phyloP scores from a whole-genome alignment of 192 early-diverging fungal species.

The Backusella macrospora region DNA sequence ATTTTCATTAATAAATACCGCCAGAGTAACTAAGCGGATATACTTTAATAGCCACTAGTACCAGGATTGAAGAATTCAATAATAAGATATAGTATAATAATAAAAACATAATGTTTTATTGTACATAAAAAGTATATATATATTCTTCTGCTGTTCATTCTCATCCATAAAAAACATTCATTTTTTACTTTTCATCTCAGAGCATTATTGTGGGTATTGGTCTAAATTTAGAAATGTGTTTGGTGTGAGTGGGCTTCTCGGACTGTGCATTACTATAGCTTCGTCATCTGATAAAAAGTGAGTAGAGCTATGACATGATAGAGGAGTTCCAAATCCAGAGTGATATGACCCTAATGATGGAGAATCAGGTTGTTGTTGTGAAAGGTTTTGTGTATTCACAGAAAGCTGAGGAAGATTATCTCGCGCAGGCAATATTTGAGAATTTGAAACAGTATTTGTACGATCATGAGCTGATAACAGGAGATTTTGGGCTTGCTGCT shows the following conservation, averaged over 20 bases:
- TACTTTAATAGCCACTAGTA: too few relatives aligned
- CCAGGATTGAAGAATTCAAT: too few relatives aligned
- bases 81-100: too few relatives aligned
- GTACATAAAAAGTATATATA: too few relatives aligned
- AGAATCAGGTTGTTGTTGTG: conserved; percentile 16
- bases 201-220: background rate
- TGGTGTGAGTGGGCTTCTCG: conserved; percentile 19
- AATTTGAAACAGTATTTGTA: background rate
- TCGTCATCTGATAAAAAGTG: background rate
- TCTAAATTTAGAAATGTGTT: conserved; percentile 15
- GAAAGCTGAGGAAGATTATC: conserved; percentile 20
- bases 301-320: conserved; percentile 20
- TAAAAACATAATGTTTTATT: too few relatives aligned
- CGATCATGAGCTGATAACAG: conserved; percentile 20
- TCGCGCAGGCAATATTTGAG: background rate
- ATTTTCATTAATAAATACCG: too few relatives aligned
- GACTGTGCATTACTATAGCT: background rate
- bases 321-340: conserved; percentile 54
- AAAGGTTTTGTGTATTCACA: conserved; percentile 34
- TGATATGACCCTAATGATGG: conserved; percentile 44
- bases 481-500: conserved; percentile 39
- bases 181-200: too few relatives aligned
- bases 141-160: too few relatives aligned
- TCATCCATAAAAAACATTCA: too few relatives aligned
- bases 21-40: too few relatives aligned